Evolutionary conservation across 345 rosid genomes (phyloP), one percentile per base, ranked within the genome.

Genomic region (Euphorbia tirucalli): DNA sequence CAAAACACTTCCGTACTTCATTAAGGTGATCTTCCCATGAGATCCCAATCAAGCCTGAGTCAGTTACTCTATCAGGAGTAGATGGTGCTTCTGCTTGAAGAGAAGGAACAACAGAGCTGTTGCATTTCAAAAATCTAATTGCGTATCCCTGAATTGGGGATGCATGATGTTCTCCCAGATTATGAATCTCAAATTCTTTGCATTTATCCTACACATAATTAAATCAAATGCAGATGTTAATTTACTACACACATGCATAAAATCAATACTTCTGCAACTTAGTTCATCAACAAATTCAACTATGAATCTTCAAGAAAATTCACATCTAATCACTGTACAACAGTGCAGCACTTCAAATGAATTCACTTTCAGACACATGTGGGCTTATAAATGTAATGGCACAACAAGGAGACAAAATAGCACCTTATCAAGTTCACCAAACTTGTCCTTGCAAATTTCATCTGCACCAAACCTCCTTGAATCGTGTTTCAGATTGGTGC

Each of bases 11-110:
- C 63, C 91, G 69, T 90, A 96, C 99, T 85, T 96, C 99, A 60
- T 97, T 83, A 61, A 89, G 83, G 70, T 86, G 83, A 78, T 89
- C 90, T 72, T 86, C 90, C 87, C 90, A 81, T 37, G 90, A 85
- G 63, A 73, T 63, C 41, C 89, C 93, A 83, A 79, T 56, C 76
- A 75, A 75, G 77, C 88, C 95, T 22, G 74, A 60, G 66, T 85
- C 90, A 57, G 81, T 86, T 68, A 82, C 73, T 71, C 78, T 76
- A 75, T 87, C 93, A 52, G 92, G 83, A 68, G 87, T 83, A 69
- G 84, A 72, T 10, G 90, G 92, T 71, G 86, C 88, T 74, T 85
- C 92, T 56, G 87, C 87, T 79, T 79, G 89, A 76, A 74, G 76
- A 69, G 83, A 65, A 71, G 83, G 85, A 73, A 78, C 75, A 71